Evolutionary conservation across 2,329 filamentous ascomycete genomes (phyloP).

Genomic region (Penicillium sp.): DNA sequence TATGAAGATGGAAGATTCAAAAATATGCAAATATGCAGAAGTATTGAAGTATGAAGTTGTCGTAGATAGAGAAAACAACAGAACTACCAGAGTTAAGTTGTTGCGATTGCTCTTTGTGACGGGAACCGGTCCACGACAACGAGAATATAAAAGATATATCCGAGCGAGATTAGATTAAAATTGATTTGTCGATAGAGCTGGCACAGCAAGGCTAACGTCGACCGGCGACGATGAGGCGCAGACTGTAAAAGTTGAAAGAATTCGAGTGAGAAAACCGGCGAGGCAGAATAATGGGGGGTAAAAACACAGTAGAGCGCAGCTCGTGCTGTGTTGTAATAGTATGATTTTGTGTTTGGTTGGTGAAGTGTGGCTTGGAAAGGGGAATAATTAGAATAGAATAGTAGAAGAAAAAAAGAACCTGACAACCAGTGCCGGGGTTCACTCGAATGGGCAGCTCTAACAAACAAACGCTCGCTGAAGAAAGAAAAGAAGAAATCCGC

Average conservation of each 20-base stretch:
- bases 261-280: slow-evolving; percentile 31
- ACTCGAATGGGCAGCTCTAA: slow-evolving; percentile 50
- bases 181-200: slow-evolving; percentile 33
- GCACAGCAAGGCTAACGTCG: slow-evolving; percentile 34
- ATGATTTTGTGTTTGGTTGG: slow-evolving; percentile 36
- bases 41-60: slow-evolving; percentile 22
- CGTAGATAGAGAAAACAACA: slow-evolving; percentile 27
- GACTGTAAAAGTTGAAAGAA: slow-evolving; percentile 23
- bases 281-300: slow-evolving; percentile 30
- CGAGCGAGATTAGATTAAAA: slow-evolving; percentile 34
- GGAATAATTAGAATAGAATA: slow-evolving; percentile 34
- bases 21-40: slow-evolving; percentile 18
- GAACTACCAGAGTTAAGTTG: slow-evolving; percentile 35
- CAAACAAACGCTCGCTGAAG: slow-evolving; percentile 66
- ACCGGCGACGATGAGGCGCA: slow-evolving; percentile 36
- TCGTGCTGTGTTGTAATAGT: slow-evolving; percentile 40
- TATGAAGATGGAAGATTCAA: slow-evolving; percentile 23
- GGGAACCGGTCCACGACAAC: slow-evolving; percentile 41
- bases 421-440: slow-evolving; percentile 47
- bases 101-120: slow-evolving; percentile 20
- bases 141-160: slow-evolving; percentile 25
- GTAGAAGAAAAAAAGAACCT: slow-evolving; percentile 45
- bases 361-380: slow-evolving; percentile 13
- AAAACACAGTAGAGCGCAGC: slow-evolving; percentile 42
- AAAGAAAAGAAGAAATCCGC: slow-evolving; percentile 47